phyloP scores from a whole-genome alignment of 352 stramenopile species.

The Globisporangium echinulatum region DNA sequence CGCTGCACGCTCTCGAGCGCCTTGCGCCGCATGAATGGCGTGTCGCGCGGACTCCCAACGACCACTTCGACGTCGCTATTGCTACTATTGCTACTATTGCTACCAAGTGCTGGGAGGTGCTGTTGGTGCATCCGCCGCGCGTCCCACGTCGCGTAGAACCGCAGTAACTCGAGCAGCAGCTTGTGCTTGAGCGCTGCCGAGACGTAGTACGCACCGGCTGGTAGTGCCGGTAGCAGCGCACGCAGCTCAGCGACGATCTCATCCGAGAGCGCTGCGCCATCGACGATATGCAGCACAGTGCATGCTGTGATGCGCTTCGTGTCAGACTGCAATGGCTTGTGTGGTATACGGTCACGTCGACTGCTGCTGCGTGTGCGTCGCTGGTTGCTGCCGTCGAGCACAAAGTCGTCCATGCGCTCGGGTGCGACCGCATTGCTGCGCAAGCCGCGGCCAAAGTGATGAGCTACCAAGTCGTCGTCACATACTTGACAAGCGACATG shows the following conservation, averaged over 20 bases:
- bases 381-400: conserved; percentile 24
- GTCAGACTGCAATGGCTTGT: too few relatives aligned
- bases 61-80: conserved; percentile 26
- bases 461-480: conserved; percentile 26
- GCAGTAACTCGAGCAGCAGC: conserved; percentile 45
- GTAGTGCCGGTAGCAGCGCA: conserved; percentile 35
- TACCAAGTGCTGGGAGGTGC: background rate
- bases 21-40: conserved; percentile 63
- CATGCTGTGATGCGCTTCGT: background rate
- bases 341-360: too few relatives aligned
- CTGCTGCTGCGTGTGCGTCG: background rate
- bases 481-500: conserved; percentile 37
- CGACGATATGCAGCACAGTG: conserved; percentile 26
- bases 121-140: background rate
- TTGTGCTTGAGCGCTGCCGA: conserved; percentile 31
- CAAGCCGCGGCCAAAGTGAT: conserved; percentile 19
- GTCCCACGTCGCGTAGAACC: conserved; percentile 42
- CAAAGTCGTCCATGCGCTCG: conserved; percentile 37
- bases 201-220: conserved; percentile 42
- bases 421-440: conserved; percentile 18
- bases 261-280: conserved; percentile 33
- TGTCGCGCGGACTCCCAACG: conserved; percentile 58
- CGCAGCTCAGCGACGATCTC: conserved; percentile 42
- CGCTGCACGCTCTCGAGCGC: conserved; percentile 42
- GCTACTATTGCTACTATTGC: background rate